Percentiles rank a stretch among this genome's conserved stretches.
These are phyloP conservation scores for Thelephora terrestris DNA, from an alignment of 1,284 basidiomycete genomes.

Conservation along the genomic window DNA sequence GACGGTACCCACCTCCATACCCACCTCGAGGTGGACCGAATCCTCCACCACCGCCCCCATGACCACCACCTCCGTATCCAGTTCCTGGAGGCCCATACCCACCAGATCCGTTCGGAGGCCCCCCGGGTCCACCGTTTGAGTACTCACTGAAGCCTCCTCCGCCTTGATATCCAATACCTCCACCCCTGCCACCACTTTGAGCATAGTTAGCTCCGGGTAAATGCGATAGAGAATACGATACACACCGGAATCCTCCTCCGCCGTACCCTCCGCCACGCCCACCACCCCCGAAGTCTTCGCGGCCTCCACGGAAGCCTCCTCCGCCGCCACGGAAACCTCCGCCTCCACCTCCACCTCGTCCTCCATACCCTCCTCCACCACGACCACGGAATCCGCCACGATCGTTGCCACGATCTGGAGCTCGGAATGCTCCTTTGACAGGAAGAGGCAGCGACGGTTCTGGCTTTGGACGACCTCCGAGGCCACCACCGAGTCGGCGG, in stretches of 20 bases:
- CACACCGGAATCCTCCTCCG: slow-evolving; percentile 44
- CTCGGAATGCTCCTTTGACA: slow-evolving; percentile 32
- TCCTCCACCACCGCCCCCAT: slow-evolving; percentile 23
- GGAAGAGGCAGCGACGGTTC: slow-evolving; percentile 32
- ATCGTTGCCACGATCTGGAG: neutral
- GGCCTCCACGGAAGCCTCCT: slow-evolving; percentile 33
- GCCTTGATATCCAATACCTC: slow-evolving; percentile 60
- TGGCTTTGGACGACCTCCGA: slow-evolving; percentile 91
- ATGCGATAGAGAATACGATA: slow-evolving; percentile 2
- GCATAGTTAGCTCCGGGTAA: slow-evolving; percentile 2
- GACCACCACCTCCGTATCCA: slow-evolving; percentile 19
- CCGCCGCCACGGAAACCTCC: slow-evolving; percentile 25
- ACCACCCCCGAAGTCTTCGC: slow-evolving; percentile 20
- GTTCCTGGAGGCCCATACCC: slow-evolving; percentile 25
- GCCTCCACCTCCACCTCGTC: slow-evolving; percentile 14
- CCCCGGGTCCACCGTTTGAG: slow-evolving; percentile 40
- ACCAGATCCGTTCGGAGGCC: slow-evolving; percentile 37
- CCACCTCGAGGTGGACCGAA: slow-evolving; percentile 19
- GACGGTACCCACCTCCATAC: slow-evolving; percentile 25
- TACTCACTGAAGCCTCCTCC: slow-evolving; percentile 53
- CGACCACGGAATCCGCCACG: slow-evolving; percentile 12
- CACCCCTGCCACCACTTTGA: slow-evolving; percentile 54
- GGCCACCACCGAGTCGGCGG: slow-evolving; percentile 85
- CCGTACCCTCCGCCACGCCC: slow-evolving; percentile 21
- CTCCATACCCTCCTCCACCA: slow-evolving; percentile 30